Evolutionary conservation across 1,284 basidiomycete genomes (phyloP), one percentile per base, ranked within the genome.

Genomic region (Boletellus deceptivus): DNA sequence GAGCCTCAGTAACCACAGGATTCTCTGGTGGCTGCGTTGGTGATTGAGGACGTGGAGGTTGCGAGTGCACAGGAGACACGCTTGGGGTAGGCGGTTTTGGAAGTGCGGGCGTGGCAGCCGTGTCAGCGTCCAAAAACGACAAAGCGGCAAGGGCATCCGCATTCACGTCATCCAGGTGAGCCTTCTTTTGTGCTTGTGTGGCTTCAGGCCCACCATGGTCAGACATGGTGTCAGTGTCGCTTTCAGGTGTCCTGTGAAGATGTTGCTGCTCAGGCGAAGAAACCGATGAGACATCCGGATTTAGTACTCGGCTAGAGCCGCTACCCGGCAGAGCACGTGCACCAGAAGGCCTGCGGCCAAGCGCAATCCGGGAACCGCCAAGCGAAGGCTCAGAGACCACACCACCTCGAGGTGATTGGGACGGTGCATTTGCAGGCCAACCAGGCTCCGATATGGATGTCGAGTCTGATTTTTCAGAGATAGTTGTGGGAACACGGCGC

Each of bases 301-400:
- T 65, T 67, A 55, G 56, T 35, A 46, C 56, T 68, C 68, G 68
- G 65, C 59, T 71, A 55, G 55, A 47, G 46, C 63, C 72, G 62
- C 46, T 52, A 52, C 49, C 48, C 38, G 79, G 75, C 48, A 78
- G 84, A 43, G 87, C 90, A 82, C 91, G 87, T 80, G 91, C 91
- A 36, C 91, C 91, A 40, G 89, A 89, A 16, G 91, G 91, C 65
- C 86, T 87, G 61, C 86, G 78, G 60, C 84, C 84, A 39, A 88
- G 62, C 29, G 66, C 69, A 61, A 72, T 65, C 58, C 75, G 72
- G 37, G 67, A 63, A 22, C 69, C 52, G 40, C 50, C 49, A 63
- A 62, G 54, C 54, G 56, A 61, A 0, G 53, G 54, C 16, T 63
- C 66, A 41, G 54, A 55, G 16, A 45, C 49, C 49, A 72, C 69